Percentiles rank a stretch among this genome's conserved stretches.
Evolutionary conservation across 768 basidiomycete genomes (phyloP).

Genomic region (Boletus fagicola): DNA sequence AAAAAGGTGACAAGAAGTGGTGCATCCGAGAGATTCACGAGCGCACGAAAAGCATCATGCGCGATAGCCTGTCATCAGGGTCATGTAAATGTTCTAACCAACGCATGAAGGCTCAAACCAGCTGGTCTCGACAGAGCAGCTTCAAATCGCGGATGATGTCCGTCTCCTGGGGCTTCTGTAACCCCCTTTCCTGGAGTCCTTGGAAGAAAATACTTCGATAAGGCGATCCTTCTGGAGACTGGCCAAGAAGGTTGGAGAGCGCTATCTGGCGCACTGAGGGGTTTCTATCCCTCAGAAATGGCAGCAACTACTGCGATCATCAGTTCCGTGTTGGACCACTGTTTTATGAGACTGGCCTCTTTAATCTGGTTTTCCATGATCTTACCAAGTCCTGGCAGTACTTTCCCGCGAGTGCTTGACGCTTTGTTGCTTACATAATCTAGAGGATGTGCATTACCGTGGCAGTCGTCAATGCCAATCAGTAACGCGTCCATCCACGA

Average conservation of each 20-base stretch:
- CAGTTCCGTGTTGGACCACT: constrained; percentile 4
- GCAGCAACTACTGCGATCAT: constrained; percentile 57
- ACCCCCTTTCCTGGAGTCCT: constrained; percentile 54
- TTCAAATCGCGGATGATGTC: constrained; percentile 79
- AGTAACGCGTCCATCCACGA: constrained; percentile 18
- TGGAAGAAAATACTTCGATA: constrained; percentile 74
- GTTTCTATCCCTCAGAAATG: constrained; percentile 83
- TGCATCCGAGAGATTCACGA: constrained; percentile 92
- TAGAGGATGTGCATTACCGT: background rate
- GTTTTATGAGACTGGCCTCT: constrained; percentile 33
- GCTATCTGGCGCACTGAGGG: constrained; percentile 87
- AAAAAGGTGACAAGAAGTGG: constrained; percentile 62
- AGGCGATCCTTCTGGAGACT: constrained; percentile 70
- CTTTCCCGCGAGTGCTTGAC: constrained; percentile 25
- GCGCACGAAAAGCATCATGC: constrained; percentile 91
- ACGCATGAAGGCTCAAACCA: constrained; percentile 47
- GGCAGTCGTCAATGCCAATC: constrained; percentile 12
- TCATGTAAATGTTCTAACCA: constrained; percentile 16
- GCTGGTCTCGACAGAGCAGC: constrained; percentile 82
- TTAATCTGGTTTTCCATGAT: constrained; percentile 39
- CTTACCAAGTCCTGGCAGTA: background rate
- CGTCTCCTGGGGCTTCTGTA: constrained; percentile 60
- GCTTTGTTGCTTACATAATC: constrained; percentile 25
- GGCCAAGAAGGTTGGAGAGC: constrained; percentile 75
- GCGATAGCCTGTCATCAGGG: constrained; percentile 63